Evolutionary conservation across 2,329 filamentous ascomycete genomes (phyloP).

Genomic region (Pseudocercospora fuligena): DNA sequence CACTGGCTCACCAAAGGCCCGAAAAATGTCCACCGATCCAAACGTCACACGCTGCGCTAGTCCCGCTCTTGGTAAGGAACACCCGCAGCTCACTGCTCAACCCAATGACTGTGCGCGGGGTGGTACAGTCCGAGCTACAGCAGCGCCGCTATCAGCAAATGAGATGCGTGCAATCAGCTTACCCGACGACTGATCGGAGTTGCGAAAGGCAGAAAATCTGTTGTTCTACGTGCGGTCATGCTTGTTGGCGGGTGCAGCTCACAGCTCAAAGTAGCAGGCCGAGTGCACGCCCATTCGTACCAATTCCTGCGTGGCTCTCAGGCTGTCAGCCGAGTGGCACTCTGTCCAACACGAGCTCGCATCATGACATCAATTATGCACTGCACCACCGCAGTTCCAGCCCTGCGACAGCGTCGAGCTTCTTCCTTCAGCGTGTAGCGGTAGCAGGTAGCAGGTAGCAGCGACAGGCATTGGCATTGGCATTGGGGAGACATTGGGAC

Average conservation of each 20-base stretch:
- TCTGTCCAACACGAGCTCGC: background rate
- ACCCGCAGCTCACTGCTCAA: background rate
- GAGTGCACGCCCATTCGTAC: background rate
- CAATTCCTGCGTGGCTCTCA: slow-evolving; percentile 2
- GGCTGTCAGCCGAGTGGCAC: slow-evolving; percentile 3
- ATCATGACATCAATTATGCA: slow-evolving; percentile 7
- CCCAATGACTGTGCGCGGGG: slow-evolving; percentile 11
- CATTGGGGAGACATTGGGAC: slow-evolving; percentile 2
- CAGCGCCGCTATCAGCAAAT: slow-evolving; percentile 10
- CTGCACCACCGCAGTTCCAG: background rate
- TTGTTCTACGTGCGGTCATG: background rate
- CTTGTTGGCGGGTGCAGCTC: background rate
- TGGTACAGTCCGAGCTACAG: background rate
- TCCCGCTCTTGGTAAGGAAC: background rate
- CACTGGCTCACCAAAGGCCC: slow-evolving; percentile 21
- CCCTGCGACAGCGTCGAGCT: background rate
- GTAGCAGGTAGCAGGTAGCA: background rate
- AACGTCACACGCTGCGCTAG: slow-evolving; percentile 9
- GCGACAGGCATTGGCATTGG: background rate
- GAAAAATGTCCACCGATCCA: slow-evolving; percentile 17
- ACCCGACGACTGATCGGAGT: slow-evolving; percentile 9
- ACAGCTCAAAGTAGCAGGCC: background rate
- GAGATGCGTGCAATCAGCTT: slow-evolving; percentile 5
- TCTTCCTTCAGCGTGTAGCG: background rate
- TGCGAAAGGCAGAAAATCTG: background rate